These are phyloP conservation scores for Dactylellina leptospora DNA, from an alignment of 2,329 filamentous ascomycete species.

Conservation along the genomic window DNA sequence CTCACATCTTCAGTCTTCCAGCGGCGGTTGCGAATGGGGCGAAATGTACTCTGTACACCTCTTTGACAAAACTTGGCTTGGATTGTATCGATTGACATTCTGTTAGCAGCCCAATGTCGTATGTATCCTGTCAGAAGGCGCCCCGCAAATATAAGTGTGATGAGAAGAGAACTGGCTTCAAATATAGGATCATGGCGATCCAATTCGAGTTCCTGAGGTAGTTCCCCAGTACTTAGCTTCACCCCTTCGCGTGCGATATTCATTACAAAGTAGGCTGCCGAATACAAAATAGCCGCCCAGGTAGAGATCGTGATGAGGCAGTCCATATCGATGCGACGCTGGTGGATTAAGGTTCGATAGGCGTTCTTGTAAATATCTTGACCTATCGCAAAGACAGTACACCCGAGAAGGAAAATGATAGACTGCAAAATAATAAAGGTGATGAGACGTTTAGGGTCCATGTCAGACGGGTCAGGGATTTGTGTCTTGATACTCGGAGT, in stretches of 20 bases:
- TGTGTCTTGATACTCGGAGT: constrained; percentile 59
- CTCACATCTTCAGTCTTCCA: constrained; percentile 67
- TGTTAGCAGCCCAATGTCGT: constrained; percentile 68
- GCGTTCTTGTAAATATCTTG: constrained; percentile 65
- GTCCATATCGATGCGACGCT: constrained; percentile 72
- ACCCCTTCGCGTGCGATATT: constrained; percentile 18
- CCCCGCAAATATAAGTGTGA: constrained; percentile 70
- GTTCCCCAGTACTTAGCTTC: constrained; percentile 59
- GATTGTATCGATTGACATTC: constrained; percentile 66
- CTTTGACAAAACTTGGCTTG: constrained; percentile 56
- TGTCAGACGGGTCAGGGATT: constrained; percentile 21
- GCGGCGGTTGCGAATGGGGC: constrained; percentile 19
- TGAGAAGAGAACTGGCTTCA: constrained; percentile 69
- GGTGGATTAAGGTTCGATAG: constrained; percentile 68
- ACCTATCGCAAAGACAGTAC: constrained; percentile 65
- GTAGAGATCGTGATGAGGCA: constrained; percentile 73
- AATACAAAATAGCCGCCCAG: constrained; percentile 73
- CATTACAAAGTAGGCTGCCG: constrained; percentile 66
- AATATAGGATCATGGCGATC: constrained; percentile 63
- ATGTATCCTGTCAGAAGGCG: constrained; percentile 66
- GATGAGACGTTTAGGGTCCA: constrained; percentile 2
- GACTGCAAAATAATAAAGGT: constrained; percentile 56
- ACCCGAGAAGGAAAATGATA: constrained; percentile 63
- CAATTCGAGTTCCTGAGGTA: constrained; percentile 57
- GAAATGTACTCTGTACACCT: constrained; percentile 14